Evolutionary conservation across 2,329 filamentous ascomycete genomes (phyloP).

Genomic region (Diaporthe sp.): DNA sequence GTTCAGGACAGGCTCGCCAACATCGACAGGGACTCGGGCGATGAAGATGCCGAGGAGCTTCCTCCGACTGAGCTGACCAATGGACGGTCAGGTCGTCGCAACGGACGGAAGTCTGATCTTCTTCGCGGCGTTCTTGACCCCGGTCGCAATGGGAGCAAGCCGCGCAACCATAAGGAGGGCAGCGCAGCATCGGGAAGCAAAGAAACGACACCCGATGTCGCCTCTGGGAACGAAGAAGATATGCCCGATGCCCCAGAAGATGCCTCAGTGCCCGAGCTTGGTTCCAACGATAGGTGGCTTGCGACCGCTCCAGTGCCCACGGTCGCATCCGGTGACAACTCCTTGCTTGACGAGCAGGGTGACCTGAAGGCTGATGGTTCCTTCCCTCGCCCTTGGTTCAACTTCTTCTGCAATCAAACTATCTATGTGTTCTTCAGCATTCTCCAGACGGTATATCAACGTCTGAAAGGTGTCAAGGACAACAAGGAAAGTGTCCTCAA

Average conservation of each 20-base stretch:
- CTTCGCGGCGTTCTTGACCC: constrained; percentile 89
- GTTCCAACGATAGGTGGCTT: constrained; percentile 74
- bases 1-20: constrained; percentile 77
- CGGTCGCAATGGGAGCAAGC: constrained; percentile 77
- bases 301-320: constrained; percentile 71
- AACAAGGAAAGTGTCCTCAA: constrained; percentile 80
- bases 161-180: constrained; percentile 82
- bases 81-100: constrained; percentile 73
- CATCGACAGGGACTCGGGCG: constrained; percentile 78
- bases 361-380: constrained; percentile 83
- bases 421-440: constrained; percentile 96
- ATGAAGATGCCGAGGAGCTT: constrained; percentile 83
- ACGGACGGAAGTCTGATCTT: constrained; percentile 84
- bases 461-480: constrained; percentile 86
- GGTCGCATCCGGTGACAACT: constrained; percentile 68
- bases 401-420: constrained; percentile 91
- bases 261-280: constrained; percentile 69
- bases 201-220: constrained; percentile 88
- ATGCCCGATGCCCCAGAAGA: constrained; percentile 74
- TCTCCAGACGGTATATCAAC: constrained; percentile 90
- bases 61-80: constrained; percentile 80
- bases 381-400: constrained; percentile 85
- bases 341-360: constrained; percentile 69
- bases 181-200: constrained; percentile 85
- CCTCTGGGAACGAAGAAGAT: constrained; percentile 84